These are phyloP conservation scores for Cutaneotrichosporon cavernicola DNA, from an alignment of 1,284 basidiomycete species.

Conservation along the genomic window DNA sequence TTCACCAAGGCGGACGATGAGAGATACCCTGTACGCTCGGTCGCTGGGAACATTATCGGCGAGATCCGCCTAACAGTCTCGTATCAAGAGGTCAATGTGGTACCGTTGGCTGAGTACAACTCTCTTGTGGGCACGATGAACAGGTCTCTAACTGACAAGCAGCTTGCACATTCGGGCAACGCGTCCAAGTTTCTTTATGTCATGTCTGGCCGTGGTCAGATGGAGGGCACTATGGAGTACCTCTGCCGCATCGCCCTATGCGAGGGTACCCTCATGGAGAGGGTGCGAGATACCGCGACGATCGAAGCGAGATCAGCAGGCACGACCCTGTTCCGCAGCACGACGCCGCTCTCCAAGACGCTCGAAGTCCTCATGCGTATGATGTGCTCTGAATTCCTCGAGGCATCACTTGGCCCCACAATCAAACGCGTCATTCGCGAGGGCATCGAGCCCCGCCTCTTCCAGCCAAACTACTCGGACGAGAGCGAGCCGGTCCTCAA, in stretches of 20 bases:
- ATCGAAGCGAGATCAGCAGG: slow-evolving; percentile 25
- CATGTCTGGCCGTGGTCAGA: slow-evolving; percentile 18
- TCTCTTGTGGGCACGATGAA: slow-evolving; percentile 10
- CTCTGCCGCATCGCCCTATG: slow-evolving; percentile 27
- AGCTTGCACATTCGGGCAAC: not conserved
- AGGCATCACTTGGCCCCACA: slow-evolving; percentile 31
- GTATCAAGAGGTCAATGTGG: slow-evolving; percentile 30
- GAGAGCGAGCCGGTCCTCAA: slow-evolving; percentile 13
- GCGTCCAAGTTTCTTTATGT: slow-evolving; percentile 23
- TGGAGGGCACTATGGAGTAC: slow-evolving; percentile 25
- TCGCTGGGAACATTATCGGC: slow-evolving; percentile 30
- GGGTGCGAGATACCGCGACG: slow-evolving; percentile 20
- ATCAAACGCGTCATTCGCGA: slow-evolving; percentile 19
- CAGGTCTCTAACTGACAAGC: not conserved
- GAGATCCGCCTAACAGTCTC: slow-evolving; percentile 34
- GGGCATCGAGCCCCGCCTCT: slow-evolving; percentile 17
- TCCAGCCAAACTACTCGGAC: slow-evolving; percentile 9
- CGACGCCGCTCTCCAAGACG: slow-evolving; percentile 35
- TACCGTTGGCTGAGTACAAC: slow-evolving; percentile 19
- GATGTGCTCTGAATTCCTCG: slow-evolving; percentile 32
- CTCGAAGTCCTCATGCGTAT: slow-evolving; percentile 38
- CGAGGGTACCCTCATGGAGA: slow-evolving; percentile 24
- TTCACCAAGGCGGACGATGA: slow-evolving; percentile 31
- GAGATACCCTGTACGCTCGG: slow-evolving; percentile 33
- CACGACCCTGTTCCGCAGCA: slow-evolving; percentile 36